Conservation (phyloP, 495 filamentous ascomycete species). For the Xylaria flabelliformis region DNA sequence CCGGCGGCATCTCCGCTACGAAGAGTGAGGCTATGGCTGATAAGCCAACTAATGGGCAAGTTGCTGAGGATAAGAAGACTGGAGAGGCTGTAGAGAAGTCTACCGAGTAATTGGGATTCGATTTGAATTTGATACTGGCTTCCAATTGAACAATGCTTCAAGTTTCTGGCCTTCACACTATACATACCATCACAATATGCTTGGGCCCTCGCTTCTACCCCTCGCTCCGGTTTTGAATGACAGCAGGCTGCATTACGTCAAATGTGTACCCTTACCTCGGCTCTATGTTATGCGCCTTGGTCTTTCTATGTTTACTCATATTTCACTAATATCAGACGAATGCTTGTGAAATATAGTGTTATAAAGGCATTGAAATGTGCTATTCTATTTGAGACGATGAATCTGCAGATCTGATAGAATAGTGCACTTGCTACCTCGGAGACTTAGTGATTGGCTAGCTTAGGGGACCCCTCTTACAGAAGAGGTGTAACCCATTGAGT, state of each 20-base stretch:
- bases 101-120: constrained; percentile 17
- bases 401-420: not conserved
- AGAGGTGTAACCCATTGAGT: not conserved
- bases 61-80: constrained; percentile 31
- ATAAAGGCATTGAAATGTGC: not conserved
- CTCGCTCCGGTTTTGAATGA: not conserved
- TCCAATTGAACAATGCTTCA: constrained; percentile 16
- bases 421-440: not conserved
- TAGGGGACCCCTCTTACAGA: not conserved
- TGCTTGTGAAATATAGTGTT: not conserved
- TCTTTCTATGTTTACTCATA: not conserved
- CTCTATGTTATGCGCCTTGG: not conserved
- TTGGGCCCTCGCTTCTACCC: constrained; percentile 12
- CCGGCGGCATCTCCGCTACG: constrained; percentile 27
- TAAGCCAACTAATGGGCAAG: constrained; percentile 33
- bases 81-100: constrained; percentile 33
- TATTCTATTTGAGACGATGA: not conserved
- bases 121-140: constrained; percentile 22
- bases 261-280: constrained; percentile 3
- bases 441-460: not conserved
- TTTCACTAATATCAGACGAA: not conserved
- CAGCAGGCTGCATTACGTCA: constrained; percentile 17
- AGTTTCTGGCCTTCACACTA: constrained; percentile 8
- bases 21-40: constrained; percentile 33
- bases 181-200: constrained; percentile 21